Evolutionary conservation across 805 yeast genomes (phyloP).

Genomic region (Teunomyces barrocoloradensis): DNA sequence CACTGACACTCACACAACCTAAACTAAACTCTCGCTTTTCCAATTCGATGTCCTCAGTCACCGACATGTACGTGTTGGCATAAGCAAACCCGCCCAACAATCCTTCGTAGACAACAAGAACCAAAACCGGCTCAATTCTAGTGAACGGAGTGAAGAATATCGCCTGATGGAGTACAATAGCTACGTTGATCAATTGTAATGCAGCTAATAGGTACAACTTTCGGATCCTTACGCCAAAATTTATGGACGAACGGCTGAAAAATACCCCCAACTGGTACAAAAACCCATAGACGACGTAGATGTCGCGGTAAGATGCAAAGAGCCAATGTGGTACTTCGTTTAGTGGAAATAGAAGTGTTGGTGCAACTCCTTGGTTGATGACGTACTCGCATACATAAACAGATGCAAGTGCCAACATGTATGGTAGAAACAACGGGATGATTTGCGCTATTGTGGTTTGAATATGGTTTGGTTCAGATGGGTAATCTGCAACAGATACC

Average conservation of each 20-base stretch:
- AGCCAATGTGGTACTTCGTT: slow-evolving; percentile 57
- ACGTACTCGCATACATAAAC: slow-evolving; percentile 86
- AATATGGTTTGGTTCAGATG: slow-evolving; percentile 14
- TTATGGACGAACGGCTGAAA: slow-evolving; percentile 81
- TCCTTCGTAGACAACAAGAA: slow-evolving; percentile 80
- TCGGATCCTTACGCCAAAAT: slow-evolving; percentile 55
- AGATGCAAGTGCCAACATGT: slow-evolving; percentile 77
- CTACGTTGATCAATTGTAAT: slow-evolving; percentile 65
- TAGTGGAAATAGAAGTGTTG: slow-evolving; percentile 79
- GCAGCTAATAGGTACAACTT: slow-evolving; percentile 59
- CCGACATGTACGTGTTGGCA: slow-evolving; percentile 81
- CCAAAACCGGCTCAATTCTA: slow-evolving; percentile 58
- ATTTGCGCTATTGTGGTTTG: slow-evolving; percentile 25
- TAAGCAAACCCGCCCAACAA: slow-evolving; percentile 88
- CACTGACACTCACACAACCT: slow-evolving; percentile 83
- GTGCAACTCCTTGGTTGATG: slow-evolving; percentile 89
- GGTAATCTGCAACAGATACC: neutral
- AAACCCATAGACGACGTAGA: slow-evolving; percentile 88
- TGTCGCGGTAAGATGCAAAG: slow-evolving; percentile 70
- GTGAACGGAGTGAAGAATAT: slow-evolving; percentile 53
- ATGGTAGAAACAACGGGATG: slow-evolving; percentile 53
- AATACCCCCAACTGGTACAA: slow-evolving; percentile 91
- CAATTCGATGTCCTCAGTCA: slow-evolving; percentile 54
- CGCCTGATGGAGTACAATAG: slow-evolving; percentile 62
- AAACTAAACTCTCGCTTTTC: slow-evolving; percentile 55